Base-by-base conservation (phyloP, 371 early-diverging fungal species). In the Actinomucor elegans region DNA sequence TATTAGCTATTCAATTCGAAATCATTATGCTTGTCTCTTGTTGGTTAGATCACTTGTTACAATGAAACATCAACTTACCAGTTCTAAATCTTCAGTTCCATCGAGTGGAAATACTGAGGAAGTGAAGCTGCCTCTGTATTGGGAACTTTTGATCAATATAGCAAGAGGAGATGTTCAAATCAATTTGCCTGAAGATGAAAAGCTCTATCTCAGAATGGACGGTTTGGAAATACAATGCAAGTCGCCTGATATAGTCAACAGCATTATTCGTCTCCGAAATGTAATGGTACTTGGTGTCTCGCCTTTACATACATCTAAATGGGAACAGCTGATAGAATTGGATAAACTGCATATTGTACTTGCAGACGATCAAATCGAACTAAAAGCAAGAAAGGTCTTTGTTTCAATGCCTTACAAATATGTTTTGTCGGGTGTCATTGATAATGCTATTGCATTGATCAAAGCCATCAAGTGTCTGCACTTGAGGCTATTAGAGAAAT, bases 401-500 rank as follows among this genome's bases (percentile, higher is more conserved):
- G 20, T 27, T 5, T 20, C 27, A 14, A 44, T 72, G 11, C 73
- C 73, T 6, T 58, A 56, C 43, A 49, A 58, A 1, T 66, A 48
- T 23, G 21, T 64, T 7, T 18, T 66, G 6, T 50, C 66, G 1
- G 38, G 50, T 43, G 50, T 66, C 11, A 47, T 64, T 10, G 60
- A 60, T 32, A 45, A 40, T 23, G 17, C 45, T 8, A 52, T 59
- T 35, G 37, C 48, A n/a, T 12, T 48, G 4, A 20, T 57, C 7
- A 69, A 72, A 28, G 59, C 64, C 0, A 41, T 66, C 26, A 69
- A 69, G 41, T 52, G 33, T 7, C 52, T 72, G 4, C 57, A 59
- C 21, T 9, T 51, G 18, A 48, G 66, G 5, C 14, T 66, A 2
- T 28, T 48, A 9, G 45, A 27, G 17, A 8, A 29, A 2, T 27